These are phyloP conservation scores for Skeletonema menzelii DNA, from an alignment of 108 stramenopile species.

Conservation along the genomic window DNA sequence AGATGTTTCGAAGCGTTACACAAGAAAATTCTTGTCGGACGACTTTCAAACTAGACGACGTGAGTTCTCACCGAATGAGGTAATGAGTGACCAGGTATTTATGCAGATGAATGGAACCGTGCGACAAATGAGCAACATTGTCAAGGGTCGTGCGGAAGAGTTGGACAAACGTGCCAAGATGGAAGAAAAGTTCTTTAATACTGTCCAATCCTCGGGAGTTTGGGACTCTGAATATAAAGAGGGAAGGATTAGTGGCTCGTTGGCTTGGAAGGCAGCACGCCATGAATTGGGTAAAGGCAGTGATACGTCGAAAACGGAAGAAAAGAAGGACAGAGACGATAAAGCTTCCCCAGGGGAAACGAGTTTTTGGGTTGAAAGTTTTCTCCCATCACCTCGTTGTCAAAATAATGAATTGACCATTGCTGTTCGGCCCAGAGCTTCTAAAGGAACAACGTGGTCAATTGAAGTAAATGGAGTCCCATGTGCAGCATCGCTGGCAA, in stretches of 20 bases:
- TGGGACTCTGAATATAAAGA: slow-evolving; percentile 44
- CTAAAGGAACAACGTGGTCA: not conserved
- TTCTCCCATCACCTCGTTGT: slow-evolving; percentile 40
- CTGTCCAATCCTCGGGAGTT: slow-evolving; percentile 33
- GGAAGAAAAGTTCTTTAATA: slow-evolving; percentile 35
- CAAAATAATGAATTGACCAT: slow-evolving; percentile 25
- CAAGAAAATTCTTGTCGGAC: slow-evolving; percentile 58
- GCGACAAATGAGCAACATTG: slow-evolving; percentile 9
- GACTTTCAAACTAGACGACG: slow-evolving; percentile 73
- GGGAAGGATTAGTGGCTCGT: slow-evolving; percentile 65
- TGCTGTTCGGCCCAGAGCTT: slow-evolving; percentile 26
- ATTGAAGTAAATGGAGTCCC: slow-evolving; percentile 39
- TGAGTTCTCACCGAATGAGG: slow-evolving; percentile 48
- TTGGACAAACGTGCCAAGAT: slow-evolving; percentile 35
- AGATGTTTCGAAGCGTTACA: slow-evolving; percentile 94
- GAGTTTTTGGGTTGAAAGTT: slow-evolving; percentile 57
- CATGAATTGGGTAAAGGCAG: slow-evolving; percentile 57
- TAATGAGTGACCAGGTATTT: slow-evolving; percentile 25
- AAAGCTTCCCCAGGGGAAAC: not conserved
- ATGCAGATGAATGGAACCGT: slow-evolving; percentile 46
- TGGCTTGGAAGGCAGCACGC: slow-evolving; percentile 71
- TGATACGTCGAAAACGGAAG: slow-evolving; percentile 5
- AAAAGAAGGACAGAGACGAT: slow-evolving; percentile 11
- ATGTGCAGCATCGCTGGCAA: slow-evolving; percentile 54
- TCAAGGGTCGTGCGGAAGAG: slow-evolving; percentile 39